Evolutionary conservation across 179 eudicot genomes (phyloP).

Genomic region (Silene vulgaris): DNA sequence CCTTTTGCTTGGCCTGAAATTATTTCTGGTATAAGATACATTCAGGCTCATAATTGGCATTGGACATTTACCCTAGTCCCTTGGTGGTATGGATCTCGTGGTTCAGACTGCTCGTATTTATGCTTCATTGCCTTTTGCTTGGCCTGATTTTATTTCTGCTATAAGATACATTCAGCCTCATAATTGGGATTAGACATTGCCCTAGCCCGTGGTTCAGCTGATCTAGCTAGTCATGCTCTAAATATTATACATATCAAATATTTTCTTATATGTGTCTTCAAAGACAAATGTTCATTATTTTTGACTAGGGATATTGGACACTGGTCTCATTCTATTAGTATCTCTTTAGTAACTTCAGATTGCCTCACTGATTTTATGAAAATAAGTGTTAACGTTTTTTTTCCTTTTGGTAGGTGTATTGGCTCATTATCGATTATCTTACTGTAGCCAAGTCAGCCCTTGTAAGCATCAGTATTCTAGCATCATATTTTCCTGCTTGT

Average conservation of each 20-base stretch:
- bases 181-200: constrained; percentile 5
- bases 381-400: constrained; percentile 1
- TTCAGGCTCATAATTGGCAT: constrained; percentile 5
- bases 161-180: background rate
- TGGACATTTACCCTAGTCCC: background rate
- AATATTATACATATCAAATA: background rate
- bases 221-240: constrained; percentile 1
- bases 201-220: background rate
- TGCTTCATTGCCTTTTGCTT: background rate
- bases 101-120: background rate
- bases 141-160: background rate
- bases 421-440: constrained; percentile 85
- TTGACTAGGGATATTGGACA: background rate
- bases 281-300: background rate
- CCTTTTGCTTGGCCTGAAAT: constrained; percentile 5
- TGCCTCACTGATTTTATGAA: background rate
- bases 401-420: constrained; percentile 59
- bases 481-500: constrained; percentile 5
- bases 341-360: background rate
- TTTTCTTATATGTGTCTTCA: background rate
- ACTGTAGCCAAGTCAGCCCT: constrained; percentile 75
- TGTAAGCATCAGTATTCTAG: constrained; percentile 47
- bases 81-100: background rate
- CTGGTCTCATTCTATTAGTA: background rate
- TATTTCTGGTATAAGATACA: background rate